Base-by-base conservation (phyloP, 2,329 filamentous ascomycete species). In the Fusarium goolgardi region DNA sequence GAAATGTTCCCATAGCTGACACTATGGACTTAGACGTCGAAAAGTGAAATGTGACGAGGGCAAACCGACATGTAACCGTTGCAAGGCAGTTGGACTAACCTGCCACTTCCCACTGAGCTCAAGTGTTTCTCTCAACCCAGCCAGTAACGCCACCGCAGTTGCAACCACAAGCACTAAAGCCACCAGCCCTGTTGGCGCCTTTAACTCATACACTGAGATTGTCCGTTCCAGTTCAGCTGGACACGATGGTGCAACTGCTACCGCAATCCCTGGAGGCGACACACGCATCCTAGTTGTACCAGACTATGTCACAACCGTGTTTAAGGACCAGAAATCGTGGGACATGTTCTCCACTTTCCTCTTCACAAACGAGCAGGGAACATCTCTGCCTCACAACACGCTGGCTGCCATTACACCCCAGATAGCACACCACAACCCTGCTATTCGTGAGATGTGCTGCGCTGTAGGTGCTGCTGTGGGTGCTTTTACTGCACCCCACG, bases 1-100 rank as follows among this genome's bases (percentile, higher is more conserved):
- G 53, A 54, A 13, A 6, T 21, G 4, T 12, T 55, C 23, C 25
- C 12, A 20, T 35, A 29, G 23, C 47, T 51, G 23, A 51, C 47
- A 21, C 27, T 1, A 15, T 20, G 4, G 5, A 45, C 43, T 45
- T n/a, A 72, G 71, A 45, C 65, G 67, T 27, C 69, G 71, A 12
- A 72, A 68, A 49, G 60, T 71, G 40, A 73, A 73, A 55, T 73
- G 71, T 35, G 71, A 73, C 32, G 67, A 73, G 27, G 59, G 44
- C 2, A 72, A 53, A 32, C 71, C 71, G 16, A 47, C 56, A 2
- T 73, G 71, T 35, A 35, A 63, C 25, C 49, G 55, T 31, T 73
- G 71, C 40, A 45, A 65, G 3, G 49, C 50, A 2, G 45, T 61
- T 16, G 63, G 65, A 5, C 51, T 63, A 32, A 29, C 44, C 20